phyloP scores from a whole-genome alignment of 2,329 filamentous ascomycete species.

The Aspergillus sp. region DNA sequence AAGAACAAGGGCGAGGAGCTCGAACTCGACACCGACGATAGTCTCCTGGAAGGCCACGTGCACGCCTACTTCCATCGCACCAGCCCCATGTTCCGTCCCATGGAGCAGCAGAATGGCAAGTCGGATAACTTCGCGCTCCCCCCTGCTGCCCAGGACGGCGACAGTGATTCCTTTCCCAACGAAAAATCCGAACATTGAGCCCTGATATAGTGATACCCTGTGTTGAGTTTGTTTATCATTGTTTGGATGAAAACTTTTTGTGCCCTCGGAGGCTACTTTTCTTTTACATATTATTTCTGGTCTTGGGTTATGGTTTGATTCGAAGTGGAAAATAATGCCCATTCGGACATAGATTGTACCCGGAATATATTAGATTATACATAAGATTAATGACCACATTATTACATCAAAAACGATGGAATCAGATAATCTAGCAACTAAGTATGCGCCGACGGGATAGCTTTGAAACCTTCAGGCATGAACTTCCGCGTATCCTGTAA shows the following conservation, averaged over 20 bases:
- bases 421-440: no score
- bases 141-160: slow-evolving; percentile 31
- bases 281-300: background rate
- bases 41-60: slow-evolving; percentile 50
- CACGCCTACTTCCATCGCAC: slow-evolving; percentile 56
- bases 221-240: slow-evolving; percentile 6
- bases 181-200: slow-evolving; percentile 22
- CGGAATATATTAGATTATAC: background rate
- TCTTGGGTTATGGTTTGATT: background rate
- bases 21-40: slow-evolving; percentile 44
- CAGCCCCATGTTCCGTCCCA: slow-evolving; percentile 42
- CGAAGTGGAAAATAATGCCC: background rate
- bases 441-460: background rate
- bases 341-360: background rate
- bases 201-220: slow-evolving; percentile 10
- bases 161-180: slow-evolving; percentile 20
- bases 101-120: slow-evolving; percentile 33
- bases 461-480: no score
- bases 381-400: background rate
- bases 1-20: slow-evolving; percentile 39
- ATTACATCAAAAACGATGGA: background rate
- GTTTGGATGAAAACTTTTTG: slow-evolving; percentile 7
- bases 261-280: slow-evolving; percentile 3
- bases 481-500: no score
- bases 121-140: slow-evolving; percentile 34